A percentile compares a stretch with the other conserved stretches of the same genome.
phyloP scores from a whole-genome alignment of 805 yeast species.

The Starmerella ratchasimensis region DNA sequence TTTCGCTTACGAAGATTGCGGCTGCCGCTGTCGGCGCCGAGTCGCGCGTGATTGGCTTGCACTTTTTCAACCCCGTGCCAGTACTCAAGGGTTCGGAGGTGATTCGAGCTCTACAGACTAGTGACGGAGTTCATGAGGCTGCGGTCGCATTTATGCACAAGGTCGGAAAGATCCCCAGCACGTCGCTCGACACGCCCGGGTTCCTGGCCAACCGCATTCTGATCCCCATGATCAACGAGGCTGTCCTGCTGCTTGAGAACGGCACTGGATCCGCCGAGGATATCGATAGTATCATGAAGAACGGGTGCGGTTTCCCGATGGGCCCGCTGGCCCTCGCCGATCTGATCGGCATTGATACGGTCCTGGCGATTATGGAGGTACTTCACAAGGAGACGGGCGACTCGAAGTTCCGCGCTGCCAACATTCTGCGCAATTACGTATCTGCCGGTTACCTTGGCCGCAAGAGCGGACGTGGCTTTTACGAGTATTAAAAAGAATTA shows the following conservation, averaged over 20 bases:
- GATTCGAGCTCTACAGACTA: slow-evolving; percentile 31
- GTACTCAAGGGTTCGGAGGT: slow-evolving; percentile 34
- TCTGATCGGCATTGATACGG: slow-evolving; percentile 33
- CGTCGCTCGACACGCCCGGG: slow-evolving; percentile 32
- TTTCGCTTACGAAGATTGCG: slow-evolving; percentile 32
- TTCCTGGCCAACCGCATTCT: slow-evolving; percentile 33
- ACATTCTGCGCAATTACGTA: slow-evolving; percentile 28
- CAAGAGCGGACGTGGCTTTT: slow-evolving; percentile 32
- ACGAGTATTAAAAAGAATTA: slow-evolving; percentile 23
- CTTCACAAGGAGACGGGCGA: slow-evolving; percentile 30
- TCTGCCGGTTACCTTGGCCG: slow-evolving; percentile 33
- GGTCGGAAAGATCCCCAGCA: slow-evolving; percentile 29
- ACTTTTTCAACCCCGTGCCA: slow-evolving; percentile 36
- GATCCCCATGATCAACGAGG: slow-evolving; percentile 34
- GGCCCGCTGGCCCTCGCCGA: slow-evolving; percentile 34
- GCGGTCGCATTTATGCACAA: slow-evolving; percentile 25
- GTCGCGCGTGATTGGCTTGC: slow-evolving; percentile 30
- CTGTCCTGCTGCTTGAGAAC: slow-evolving; percentile 29
- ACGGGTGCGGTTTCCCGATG: slow-evolving; percentile 37
- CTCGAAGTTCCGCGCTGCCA: slow-evolving; percentile 32
- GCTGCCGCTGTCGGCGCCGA: slow-evolving; percentile 33
- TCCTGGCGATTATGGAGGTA: slow-evolving; percentile 32
- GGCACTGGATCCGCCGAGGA: slow-evolving; percentile 31
- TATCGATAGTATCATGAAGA: slow-evolving; percentile 33
- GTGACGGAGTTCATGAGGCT: slow-evolving; percentile 25